Evolutionary conservation across 2,329 filamentous ascomycete genomes (phyloP), one percentile per base, ranked within the genome.

Genomic region (Furcasterigmium furcatum): DNA sequence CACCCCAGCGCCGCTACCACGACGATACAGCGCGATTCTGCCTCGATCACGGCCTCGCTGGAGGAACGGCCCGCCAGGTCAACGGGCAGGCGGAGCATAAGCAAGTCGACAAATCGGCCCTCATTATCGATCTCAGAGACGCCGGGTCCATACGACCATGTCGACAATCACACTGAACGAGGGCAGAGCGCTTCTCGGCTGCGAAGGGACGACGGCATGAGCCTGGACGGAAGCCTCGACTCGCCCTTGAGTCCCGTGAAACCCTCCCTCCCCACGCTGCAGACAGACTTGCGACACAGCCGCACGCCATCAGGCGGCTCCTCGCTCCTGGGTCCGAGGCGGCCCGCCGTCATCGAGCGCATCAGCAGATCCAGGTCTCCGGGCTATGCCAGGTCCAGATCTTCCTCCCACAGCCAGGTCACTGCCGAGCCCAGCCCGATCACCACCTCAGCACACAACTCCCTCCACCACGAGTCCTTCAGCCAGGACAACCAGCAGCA

Each of bases 391-490:
- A 70, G 66, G 13, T 84, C 82, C 12, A 71, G 79, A 48, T 78
- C 79, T 7, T 83, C 80, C 2, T 84, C 80, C 1, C 63, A 78
- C 43, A 81, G 83, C 39, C 73, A 74, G 20, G 74, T 76, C 41
- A 77, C 72, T 13, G 73, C 77, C 14, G 79, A 80, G 59, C 67
- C 79, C 7, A 84, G 71, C 50, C 72, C 76, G 5, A 68, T 82
- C 52, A 80, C 68, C 55, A 80, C 78, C 6, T 77, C 80, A 32
- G 78, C 78, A 5, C 79, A 83, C 52, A 75, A 77, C 47, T 79
- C 70, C 13, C 67, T 83, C 12, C 73, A 76, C 39, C 80, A 83
- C 52, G 75, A 77, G 38, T 78, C 77, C 0, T 82, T 82, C 45
- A 64, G 67, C 4, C 69, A 71, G 43, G 72, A 75, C 13, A 68